Evolutionary conservation across 176 grass and related monocot genomes (phyloP).

Genomic region (Thinopyrum elongatum): DNA sequence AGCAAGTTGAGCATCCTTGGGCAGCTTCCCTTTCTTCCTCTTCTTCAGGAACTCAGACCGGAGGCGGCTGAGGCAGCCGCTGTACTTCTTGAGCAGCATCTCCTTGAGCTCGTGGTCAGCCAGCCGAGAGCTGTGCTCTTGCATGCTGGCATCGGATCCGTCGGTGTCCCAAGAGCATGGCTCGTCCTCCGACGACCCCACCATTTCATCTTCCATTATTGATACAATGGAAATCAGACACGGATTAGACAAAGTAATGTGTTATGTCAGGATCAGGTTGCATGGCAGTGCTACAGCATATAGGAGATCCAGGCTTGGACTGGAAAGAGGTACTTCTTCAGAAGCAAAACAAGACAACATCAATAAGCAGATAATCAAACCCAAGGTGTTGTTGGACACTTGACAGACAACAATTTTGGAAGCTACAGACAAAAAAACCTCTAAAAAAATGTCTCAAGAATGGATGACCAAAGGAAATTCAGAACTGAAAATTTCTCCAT

Average conservation of each 20-base stretch:
- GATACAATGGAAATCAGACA: constrained; percentile 19
- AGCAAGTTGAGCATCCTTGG: constrained; percentile 61
- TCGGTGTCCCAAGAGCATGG: constrained; percentile 65
- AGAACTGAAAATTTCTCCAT: not conserved
- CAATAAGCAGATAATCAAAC: not conserved
- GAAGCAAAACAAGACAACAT: not conserved
- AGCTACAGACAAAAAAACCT: not conserved
- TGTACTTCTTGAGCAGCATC: constrained; percentile 97
- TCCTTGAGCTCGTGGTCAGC: constrained; percentile 87
- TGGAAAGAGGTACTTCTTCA: not conserved
- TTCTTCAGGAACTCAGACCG: constrained; percentile 92
- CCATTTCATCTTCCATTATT: constrained; percentile 58
- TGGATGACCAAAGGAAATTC: not conserved
- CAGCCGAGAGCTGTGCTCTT: constrained; percentile 46
- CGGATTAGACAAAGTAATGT: not conserved
- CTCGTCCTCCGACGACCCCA: constrained; percentile 81
- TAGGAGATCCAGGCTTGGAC: not conserved
- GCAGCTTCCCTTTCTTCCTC: constrained; percentile 97
- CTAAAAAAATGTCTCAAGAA: not conserved
- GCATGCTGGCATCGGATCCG: constrained; percentile 16
- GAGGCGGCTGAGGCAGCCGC: constrained; percentile 73
- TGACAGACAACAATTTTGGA: not conserved
- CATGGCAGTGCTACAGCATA: not conserved
- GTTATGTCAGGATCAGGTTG: not conserved
- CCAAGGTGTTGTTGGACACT: not conserved